Percentiles rank a stretch among this genome's conserved stretches.
These are phyloP conservation scores for Ophiostoma populinum DNA, from an alignment of 2,329 filamentous ascomycete species.

Conservation along the genomic window DNA sequence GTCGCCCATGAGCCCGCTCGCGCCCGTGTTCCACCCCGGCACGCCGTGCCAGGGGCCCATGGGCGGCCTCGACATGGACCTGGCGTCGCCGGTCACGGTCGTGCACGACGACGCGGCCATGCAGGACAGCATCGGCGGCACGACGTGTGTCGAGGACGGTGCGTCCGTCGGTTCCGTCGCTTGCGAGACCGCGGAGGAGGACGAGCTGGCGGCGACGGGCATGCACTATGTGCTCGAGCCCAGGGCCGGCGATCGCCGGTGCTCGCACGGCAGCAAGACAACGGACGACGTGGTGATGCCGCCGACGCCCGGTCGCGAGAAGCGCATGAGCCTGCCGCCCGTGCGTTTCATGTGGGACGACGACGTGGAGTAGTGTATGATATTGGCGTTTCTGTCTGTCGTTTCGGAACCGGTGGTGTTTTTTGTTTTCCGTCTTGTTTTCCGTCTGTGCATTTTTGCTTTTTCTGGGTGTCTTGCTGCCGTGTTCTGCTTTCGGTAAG, in stretches of 20 bases:
- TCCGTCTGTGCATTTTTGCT: background rate
- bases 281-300: background rate
- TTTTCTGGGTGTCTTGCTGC: background rate
- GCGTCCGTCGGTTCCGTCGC: no score
- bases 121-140: background rate
- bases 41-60: no score
- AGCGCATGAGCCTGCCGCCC: slow-evolving; percentile 19
- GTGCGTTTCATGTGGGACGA: slow-evolving; percentile 15
- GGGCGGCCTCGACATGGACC: no score
- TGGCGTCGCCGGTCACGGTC: background rate
- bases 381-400: background rate
- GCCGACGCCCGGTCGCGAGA: slow-evolving; percentile 5
- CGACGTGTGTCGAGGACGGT: background rate
- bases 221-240: slow-evolving; percentile 1
- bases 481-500: no score
- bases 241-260: background rate
- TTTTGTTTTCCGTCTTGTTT: background rate
- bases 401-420: no score
- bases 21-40: slow-evolving; percentile 18
- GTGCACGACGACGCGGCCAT: background rate
- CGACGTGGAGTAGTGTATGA: background rate
- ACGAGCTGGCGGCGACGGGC: background rate
- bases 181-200: background rate
- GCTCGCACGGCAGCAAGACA: background rate
- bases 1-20: slow-evolving; percentile 7